A percentile compares a stretch with the other conserved stretches of the same genome.
Evolutionary conservation across 2,329 filamentous ascomycete species (phyloP).

Genomic region (Xylariaceae sp.): DNA sequence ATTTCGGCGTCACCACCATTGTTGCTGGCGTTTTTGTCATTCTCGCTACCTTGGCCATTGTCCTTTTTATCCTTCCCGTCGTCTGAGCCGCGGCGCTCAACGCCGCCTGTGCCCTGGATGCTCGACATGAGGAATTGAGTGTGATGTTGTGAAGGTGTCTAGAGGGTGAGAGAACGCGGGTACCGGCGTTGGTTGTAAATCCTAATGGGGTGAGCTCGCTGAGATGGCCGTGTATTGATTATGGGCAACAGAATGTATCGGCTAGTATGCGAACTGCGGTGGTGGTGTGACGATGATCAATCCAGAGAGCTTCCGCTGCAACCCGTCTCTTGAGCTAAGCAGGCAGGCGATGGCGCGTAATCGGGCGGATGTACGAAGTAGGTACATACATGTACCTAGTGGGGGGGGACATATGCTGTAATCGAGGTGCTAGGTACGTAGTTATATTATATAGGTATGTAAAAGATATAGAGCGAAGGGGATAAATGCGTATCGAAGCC

Average conservation of each 20-base stretch:
- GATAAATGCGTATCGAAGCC: not conserved
- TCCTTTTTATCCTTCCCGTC: constrained; percentile 50
- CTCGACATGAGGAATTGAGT: constrained; percentile 31
- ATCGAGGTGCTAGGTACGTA: not conserved
- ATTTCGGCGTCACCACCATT: constrained; percentile 79
- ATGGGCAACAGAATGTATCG: not conserved
- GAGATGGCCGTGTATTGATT: not conserved
- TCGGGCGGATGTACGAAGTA: constrained; percentile 29
- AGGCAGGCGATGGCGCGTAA: constrained; percentile 33
- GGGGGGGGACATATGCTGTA: constrained; percentile 12
- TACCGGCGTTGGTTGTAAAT: not conserved
- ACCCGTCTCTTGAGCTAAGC: constrained; percentile 21
- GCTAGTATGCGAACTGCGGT: not conserved
- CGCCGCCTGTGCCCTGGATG: constrained; percentile 27
- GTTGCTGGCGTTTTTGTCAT: constrained; percentile 46
- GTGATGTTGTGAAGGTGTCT: not conserved
- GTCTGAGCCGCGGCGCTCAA: constrained; percentile 30
- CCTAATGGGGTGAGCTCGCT: not conserved
- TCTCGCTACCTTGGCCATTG: constrained; percentile 49
- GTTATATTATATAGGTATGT: not conserved
- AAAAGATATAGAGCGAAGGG: not conserved
- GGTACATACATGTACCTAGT: no score
- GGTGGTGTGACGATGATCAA: constrained; percentile 22
- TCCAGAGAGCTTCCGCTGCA: constrained; percentile 13
- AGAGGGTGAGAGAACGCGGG: not conserved